Evolutionary conservation across 2,329 filamentous ascomycete species (phyloP).

Genomic region (Ophioceras dolichostomum): DNA sequence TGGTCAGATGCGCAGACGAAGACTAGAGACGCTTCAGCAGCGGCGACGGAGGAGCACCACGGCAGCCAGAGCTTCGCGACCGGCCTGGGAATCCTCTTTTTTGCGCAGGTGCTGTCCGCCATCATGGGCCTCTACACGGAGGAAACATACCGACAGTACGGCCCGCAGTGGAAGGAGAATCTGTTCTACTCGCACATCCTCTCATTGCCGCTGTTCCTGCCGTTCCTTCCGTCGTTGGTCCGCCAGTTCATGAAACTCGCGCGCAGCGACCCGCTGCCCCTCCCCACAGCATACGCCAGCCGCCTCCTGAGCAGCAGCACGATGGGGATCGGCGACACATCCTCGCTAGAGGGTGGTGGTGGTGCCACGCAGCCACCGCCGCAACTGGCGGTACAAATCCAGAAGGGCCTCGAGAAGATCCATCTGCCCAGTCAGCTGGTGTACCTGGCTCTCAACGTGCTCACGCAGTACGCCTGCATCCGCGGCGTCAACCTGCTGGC

Average conservation of each 20-base stretch:
- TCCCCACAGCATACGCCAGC: slow-evolving; percentile 16
- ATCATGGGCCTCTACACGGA: slow-evolving; percentile 95
- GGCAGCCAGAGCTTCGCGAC: slow-evolving; percentile 36
- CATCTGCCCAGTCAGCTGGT: slow-evolving; percentile 56
- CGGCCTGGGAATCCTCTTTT: slow-evolving; percentile 70
- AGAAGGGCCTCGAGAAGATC: slow-evolving; percentile 22
- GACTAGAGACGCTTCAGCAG: slow-evolving; percentile 38
- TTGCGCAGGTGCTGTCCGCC: slow-evolving; percentile 82
- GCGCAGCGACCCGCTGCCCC: slow-evolving; percentile 46
- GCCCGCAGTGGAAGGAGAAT: slow-evolving; percentile 88
- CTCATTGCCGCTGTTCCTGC: slow-evolving; percentile 64
- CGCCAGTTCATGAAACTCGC: slow-evolving; percentile 52
- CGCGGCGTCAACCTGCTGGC: slow-evolving; percentile 91
- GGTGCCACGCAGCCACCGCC: no score
- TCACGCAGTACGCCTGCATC: slow-evolving; percentile 92
- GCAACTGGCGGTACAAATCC: slow-evolving; percentile 21
- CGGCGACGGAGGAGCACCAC: slow-evolving; percentile 11
- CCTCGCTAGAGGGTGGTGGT: slow-evolving; percentile 15
- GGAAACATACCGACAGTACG: slow-evolving; percentile 73
- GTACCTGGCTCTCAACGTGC: slow-evolving; percentile 61
- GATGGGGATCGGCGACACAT: slow-evolving; percentile 12
- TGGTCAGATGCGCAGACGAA: slow-evolving; percentile 83
- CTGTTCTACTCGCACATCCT: slow-evolving; percentile 79
- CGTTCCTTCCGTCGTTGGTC: slow-evolving; percentile 53
- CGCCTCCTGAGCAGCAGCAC: background rate